phyloP scores from a whole-genome alignment of 2,329 filamentous ascomycete genomes.

The Ceratocystis ficicola region DNA sequence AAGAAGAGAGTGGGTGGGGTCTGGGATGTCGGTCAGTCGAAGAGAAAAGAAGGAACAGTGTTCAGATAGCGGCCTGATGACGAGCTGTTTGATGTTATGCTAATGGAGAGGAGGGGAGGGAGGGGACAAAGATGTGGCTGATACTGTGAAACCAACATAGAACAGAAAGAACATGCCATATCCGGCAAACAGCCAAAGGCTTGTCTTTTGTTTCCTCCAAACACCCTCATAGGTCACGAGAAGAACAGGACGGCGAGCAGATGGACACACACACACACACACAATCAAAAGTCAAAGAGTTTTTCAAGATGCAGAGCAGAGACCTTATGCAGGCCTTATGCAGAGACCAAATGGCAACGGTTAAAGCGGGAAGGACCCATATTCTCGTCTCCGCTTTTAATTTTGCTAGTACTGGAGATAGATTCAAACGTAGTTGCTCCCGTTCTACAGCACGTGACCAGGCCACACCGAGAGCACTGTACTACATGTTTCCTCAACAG shows the following conservation, averaged over 20 bases:
- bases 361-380: constrained; percentile 11
- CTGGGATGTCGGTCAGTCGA: neutral
- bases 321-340: constrained; percentile 7
- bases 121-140: neutral
- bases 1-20: neutral
- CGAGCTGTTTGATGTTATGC: neutral
- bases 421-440: neutral
- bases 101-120: neutral
- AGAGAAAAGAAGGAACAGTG: neutral
- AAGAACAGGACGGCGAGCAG: too few relatives aligned
- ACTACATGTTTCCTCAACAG: neutral
- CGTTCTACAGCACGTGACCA: neutral
- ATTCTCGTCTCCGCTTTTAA: neutral
- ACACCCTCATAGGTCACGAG: neutral
- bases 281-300: neutral
- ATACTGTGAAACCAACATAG: neutral
- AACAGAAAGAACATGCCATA: neutral
- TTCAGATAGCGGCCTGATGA: constrained; percentile 1
- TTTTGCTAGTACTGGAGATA: neutral
- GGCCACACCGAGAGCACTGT: neutral
- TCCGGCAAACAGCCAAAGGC: neutral
- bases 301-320: neutral
- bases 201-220: neutral
- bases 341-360: constrained; percentile 9
- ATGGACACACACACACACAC: neutral